Percentiles rank a stretch among this genome's conserved stretches.
These are phyloP conservation scores for Fusarium gaditjirri DNA, from an alignment of 2,329 filamentous ascomycete genomes.

Conservation along the genomic window DNA sequence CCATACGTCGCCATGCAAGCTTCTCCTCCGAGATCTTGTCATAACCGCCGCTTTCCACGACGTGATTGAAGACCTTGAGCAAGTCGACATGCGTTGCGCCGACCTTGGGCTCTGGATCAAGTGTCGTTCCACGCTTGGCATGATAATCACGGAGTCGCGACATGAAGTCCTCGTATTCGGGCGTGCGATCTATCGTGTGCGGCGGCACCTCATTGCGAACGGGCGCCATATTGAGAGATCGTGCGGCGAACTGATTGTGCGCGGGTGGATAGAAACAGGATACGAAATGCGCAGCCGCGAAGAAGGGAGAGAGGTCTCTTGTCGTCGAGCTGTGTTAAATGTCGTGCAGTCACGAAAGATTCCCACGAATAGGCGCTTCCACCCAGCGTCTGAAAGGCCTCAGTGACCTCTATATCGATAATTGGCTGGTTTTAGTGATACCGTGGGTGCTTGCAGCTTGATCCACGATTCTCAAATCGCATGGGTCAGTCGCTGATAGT, in stretches of 20 bases:
- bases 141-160: conserved; percentile 78
- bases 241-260: not conserved
- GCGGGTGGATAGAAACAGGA: conserved; percentile 3
- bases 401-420: not conserved
- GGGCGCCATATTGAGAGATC: conserved; percentile 46
- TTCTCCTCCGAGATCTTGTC: conserved; percentile 86
- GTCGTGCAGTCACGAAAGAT: conserved; percentile 11
- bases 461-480: conserved; percentile 34
- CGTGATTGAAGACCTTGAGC: conserved; percentile 79
- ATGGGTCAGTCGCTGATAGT: conserved; percentile 26
- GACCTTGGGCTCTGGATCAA: conserved; percentile 85
- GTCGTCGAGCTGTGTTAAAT: conserved; percentile 8
- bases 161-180: conserved; percentile 84
- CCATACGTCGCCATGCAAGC: conserved; percentile 85
- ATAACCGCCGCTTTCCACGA: conserved; percentile 83
- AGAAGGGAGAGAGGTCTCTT: not conserved
- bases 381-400: not conserved
- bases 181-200: conserved; percentile 66
- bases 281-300: conserved; percentile 16
- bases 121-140: conserved; percentile 78
- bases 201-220: conserved; percentile 51
- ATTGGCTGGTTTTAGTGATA: conserved; percentile 7
- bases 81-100: conserved; percentile 81
- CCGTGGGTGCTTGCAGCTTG: conserved; percentile 20
- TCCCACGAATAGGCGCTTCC: conserved; percentile 4